Evolutionary conservation across 75 land plant species (phyloP), one percentile per base, ranked within the genome.

Genomic region (Gnetum montanum): DNA sequence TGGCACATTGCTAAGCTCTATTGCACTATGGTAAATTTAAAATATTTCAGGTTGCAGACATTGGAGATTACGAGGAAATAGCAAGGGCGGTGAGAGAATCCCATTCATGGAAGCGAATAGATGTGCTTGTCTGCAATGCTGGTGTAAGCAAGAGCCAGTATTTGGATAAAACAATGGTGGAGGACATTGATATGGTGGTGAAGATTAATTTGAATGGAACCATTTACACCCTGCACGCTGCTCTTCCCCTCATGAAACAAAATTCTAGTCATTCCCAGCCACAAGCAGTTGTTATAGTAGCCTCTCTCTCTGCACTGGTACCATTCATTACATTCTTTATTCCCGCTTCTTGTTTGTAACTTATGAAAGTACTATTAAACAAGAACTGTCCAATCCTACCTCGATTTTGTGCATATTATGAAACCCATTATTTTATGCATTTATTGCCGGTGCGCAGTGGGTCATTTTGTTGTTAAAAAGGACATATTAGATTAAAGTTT

Each of bases 61-160:
- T 69, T 36, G 31, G 75, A 12, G 72, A 72, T 31, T 13, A 41
- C 22, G 38, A 46, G n/a, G 65, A 53, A 25, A 63, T 69, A 19
- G 12, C 65, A 6, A 23, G 36, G 13, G 72, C 59, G 6, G 26
- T 72, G 0, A 24, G 25, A 11, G 54, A 46, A 22, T 60, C 75
- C 28, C 25, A 24, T 43, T 29, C 28, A 4, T 68, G 75, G 65
- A 60, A 49, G 44, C 75, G 72, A n/a, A 61, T 72, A n/a, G 75
- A 72, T 46, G 33, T 72, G 11, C 65, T 72, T 16, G 65, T 72
- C 2, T 72, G 75, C 73, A 72, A 72, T 46, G 72, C 72, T 19
- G 75, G 75, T 1, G 29, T 67, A 13, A 52, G 28, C 24, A 13
- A 20, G 25, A 13, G 29, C 52, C 64, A 65, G 5, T 33, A 30